Conservation (phyloP, 2,329 filamentous ascomycete species). For the Rutstroemia sp. region DNA sequence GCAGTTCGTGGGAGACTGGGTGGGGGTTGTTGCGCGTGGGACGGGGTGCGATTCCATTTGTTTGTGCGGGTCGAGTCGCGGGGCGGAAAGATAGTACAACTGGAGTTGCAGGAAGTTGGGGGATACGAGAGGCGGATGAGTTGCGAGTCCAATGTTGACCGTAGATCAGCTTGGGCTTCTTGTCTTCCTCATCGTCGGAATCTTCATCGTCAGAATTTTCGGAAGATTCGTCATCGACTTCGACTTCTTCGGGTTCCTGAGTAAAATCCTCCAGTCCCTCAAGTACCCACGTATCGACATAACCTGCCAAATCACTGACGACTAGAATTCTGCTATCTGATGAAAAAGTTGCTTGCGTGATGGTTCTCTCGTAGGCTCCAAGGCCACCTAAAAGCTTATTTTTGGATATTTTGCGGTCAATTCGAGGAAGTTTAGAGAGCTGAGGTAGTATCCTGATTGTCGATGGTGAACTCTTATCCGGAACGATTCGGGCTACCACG, state of each 20-base stretch:
- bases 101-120: conserved; percentile 57
- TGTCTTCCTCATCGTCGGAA: conserved; percentile 38
- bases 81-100: conserved; percentile 62
- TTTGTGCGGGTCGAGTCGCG: conserved; percentile 22
- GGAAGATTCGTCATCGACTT: conserved; percentile 30
- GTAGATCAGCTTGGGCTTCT: conserved; percentile 40
- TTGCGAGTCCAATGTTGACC: conserved; percentile 70
- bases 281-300: conserved; percentile 79
- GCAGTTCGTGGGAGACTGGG: conserved; percentile 40
- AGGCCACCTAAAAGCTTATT: conserved; percentile 56
- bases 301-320: conserved; percentile 73
- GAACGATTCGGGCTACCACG: conserved; percentile 42
- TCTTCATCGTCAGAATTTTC: conserved; percentile 34
- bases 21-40: conserved; percentile 25
- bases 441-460: conserved; percentile 36
- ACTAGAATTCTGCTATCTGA: conserved; percentile 73
- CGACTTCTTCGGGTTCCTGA: conserved; percentile 30
- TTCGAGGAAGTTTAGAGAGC: conserved; percentile 42
- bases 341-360: conserved; percentile 72
- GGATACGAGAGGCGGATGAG: conserved; percentile 60
- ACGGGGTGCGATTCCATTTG: conserved; percentile 36
- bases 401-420: conserved; percentile 47
- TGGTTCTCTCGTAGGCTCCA: conserved; percentile 68
- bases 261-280: conserved; percentile 46
- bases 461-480: conserved; percentile 30